A percentile compares a stretch with the other conserved stretches of the same genome.
These are phyloP conservation scores for Pichia deserticola DNA, from an alignment of 805 yeast species.

Conservation along the genomic window DNA sequence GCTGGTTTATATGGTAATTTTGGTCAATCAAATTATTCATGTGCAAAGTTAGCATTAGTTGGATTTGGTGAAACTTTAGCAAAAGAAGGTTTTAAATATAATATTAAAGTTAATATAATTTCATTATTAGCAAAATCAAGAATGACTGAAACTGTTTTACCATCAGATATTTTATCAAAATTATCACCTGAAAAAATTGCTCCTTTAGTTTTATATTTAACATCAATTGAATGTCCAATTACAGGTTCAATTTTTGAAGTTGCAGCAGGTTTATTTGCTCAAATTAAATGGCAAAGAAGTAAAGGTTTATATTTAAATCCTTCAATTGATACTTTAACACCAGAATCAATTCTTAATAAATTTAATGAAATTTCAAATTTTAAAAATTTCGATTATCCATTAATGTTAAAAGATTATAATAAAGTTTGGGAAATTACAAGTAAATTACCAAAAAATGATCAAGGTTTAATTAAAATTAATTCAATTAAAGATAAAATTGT, in stretches of 20 bases:
- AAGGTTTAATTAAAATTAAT: conserved; percentile 42
- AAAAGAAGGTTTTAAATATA: conserved; percentile 83
- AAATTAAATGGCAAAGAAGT: conserved; percentile 91
- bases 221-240: conserved; percentile 56
- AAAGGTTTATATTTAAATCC: conserved; percentile 81
- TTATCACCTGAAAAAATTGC: conserved; percentile 83
- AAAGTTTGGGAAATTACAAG: conserved; percentile 47
- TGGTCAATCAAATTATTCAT: conserved; percentile 93
- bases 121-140: conserved; percentile 94
- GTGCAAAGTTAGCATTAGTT: conserved; percentile 84
- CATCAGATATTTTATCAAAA: conserved; percentile 74
- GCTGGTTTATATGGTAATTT: conserved; percentile 96
- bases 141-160: conserved; percentile 89
- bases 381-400: conserved; percentile 59
- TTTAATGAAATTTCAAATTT: conserved; percentile 61
- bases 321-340: conserved; percentile 59
- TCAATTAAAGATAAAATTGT: conserved; percentile 80
- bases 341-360: conserved; percentile 70
- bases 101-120: conserved; percentile 77
- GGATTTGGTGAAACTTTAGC: conserved; percentile 94
- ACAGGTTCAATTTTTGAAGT: conserved; percentile 80
- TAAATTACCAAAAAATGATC: conserved; percentile 47
- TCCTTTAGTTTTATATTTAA: conserved; percentile 79
- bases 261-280: conserved; percentile 91
- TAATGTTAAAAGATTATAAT: conserved; percentile 63